Base-by-base conservation (phyloP, 1,284 basidiomycete genomes). In the Lentinula novae-zelandiae region DNA sequence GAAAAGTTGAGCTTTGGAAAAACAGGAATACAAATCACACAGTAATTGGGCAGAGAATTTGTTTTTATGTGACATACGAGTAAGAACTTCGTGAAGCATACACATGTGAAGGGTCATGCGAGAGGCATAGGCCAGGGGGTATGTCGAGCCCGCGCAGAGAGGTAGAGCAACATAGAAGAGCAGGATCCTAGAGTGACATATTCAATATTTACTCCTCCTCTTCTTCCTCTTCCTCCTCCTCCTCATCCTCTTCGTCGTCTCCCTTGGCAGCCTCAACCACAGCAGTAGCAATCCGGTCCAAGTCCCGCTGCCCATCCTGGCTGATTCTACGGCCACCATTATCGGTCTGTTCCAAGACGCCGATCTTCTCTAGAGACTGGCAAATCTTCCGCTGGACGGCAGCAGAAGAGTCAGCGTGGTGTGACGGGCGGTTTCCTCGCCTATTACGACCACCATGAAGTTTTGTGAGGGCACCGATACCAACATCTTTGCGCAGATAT, bases 401-500 rank as follows among this genome's bases (percentile, higher is more conserved):
- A 65, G 92, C 85, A 58, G 95, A 95, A 53, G 89, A 87, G 75
- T 92, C 83, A 64, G 85, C 86, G 82, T 99, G 97, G 83, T 97
- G 96, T 68, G 93, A 94, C 69, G 96, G 92, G 70, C 95, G 89
- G 86, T 95, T 91, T 62, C 96, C 95, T 65, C 95, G 90, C 74
- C 95, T 89, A 82, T 96, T 94, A 73, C 94, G 89, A 69, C 94
- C 93, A 77, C 96, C 96, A 82, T 99, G 95, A 61, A 98, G 91
- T 86, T 98, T 99, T 78, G 86, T 87, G 62, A 99, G 87, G 56
- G 95, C 93, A 71, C 96, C 96, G 67, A 98, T 88, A 75, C 96
- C 96, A 71, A 98, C 95, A 75, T 95, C 91, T 84, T 98, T 98
- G 79, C 96, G 94, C 75, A 99, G 91, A 87, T 99, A 99, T 81